Conservation (phyloP, 2,329 filamentous ascomycete species). For the Talaromyces sp. region DNA sequence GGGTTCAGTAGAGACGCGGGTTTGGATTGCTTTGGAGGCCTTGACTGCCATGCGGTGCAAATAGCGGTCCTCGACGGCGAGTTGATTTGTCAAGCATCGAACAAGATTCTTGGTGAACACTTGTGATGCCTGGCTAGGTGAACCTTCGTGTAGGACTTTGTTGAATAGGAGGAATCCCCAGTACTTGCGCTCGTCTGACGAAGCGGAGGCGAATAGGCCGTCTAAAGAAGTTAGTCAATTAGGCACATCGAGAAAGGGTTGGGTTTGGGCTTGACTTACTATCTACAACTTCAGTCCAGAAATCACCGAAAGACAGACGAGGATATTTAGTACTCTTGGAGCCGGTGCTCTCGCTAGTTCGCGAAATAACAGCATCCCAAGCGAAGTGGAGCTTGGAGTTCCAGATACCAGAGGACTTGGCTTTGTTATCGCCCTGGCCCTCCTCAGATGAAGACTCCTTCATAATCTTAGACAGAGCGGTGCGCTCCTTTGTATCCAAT, state of each 20-base stretch:
- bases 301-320: conserved; percentile 64
- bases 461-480: conserved; percentile 72
- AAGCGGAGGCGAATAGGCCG: conserved; percentile 77
- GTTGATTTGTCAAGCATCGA: conserved; percentile 79
- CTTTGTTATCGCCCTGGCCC: conserved; percentile 32
- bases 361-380: conserved; percentile 75
- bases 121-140: conserved; percentile 54
- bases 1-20: conserved; percentile 64
- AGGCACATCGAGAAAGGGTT: background rate
- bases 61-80: conserved; percentile 74
- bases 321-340: conserved; percentile 42
- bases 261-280: conserved; percentile 57
- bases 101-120: conserved; percentile 85
- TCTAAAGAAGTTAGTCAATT: conserved; percentile 54
- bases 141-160: conserved; percentile 64
- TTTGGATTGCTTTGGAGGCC: conserved; percentile 71
- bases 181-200: conserved; percentile 86
- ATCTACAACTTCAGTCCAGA: conserved; percentile 87
- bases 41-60: conserved; percentile 78
- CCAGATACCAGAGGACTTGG: conserved; percentile 66
- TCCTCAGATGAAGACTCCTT: conserved; percentile 61
- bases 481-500: conserved; percentile 68
- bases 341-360: conserved; percentile 39
- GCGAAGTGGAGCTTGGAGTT: conserved; percentile 82
- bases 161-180: conserved; percentile 88